phyloP scores from a whole-genome alignment of 116 monocot species.

The Thalassia testudinum region DNA sequence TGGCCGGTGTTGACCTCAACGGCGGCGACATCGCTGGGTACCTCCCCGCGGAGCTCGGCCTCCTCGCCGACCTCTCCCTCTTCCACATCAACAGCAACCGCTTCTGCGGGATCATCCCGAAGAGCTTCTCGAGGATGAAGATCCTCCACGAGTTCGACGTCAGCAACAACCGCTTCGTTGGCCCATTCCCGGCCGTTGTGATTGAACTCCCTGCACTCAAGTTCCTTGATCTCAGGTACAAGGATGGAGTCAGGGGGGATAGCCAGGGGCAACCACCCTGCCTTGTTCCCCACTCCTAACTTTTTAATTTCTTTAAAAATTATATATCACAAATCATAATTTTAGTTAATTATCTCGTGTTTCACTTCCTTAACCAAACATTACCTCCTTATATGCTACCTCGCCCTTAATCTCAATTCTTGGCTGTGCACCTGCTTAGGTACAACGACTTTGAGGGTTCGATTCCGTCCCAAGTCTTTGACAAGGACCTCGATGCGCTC shows the following conservation, averaged over 20 bases:
- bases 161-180: conserved; percentile 54
- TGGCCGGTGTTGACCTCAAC: conserved; percentile 15
- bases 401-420: too few species aligned
- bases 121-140: conserved; percentile 19
- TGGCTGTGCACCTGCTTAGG: too few species aligned
- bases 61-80: conserved; percentile 34
- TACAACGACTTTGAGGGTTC: conserved; percentile 41
- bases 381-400: too few species aligned
- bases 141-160: conserved; percentile 44
- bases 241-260: too few species aligned
- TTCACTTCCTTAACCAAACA: too few species aligned
- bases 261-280: too few species aligned
- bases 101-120: conserved; percentile 67
- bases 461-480: conserved; percentile 41
- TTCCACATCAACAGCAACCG: conserved; percentile 82
- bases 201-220: conserved; percentile 10
- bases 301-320: too few species aligned
- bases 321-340: too few species aligned
- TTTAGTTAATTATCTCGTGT: too few species aligned
- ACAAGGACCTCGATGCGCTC: conserved; percentile 39
- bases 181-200: conserved; percentile 25
- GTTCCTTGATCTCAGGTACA: conserved; percentile 23
- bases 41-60: conserved; percentile 42
- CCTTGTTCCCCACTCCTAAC: too few species aligned
- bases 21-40: conserved; percentile 16